Percentiles rank a stretch among this genome's conserved stretches.
Conservation (phyloP, 371 early-diverging fungal species). For the Apophysomyces elegans region DNA sequence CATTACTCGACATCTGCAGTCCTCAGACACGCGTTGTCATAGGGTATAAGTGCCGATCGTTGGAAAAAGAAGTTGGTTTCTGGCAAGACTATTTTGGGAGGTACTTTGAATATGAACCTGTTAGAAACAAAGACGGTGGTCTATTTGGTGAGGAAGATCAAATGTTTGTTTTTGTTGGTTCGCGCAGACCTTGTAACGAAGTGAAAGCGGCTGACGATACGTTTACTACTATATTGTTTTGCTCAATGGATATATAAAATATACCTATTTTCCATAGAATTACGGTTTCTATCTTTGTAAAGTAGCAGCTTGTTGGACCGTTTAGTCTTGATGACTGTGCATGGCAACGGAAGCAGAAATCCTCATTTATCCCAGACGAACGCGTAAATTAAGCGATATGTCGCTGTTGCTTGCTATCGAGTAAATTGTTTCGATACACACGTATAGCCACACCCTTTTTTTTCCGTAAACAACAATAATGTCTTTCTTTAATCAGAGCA, state of each 20-base stretch:
- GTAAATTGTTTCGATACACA: too few species aligned
- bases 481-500: too few species aligned
- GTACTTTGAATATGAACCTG: slow-evolving; percentile 60
- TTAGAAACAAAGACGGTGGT: slow-evolving; percentile 38
- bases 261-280: too few species aligned
- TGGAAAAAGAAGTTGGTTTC: slow-evolving; percentile 63
- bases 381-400: too few species aligned
- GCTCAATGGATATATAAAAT: slow-evolving; percentile 40
- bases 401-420: too few species aligned
- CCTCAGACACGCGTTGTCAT: slow-evolving; percentile 50
- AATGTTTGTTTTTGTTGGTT: slow-evolving; percentile 50
- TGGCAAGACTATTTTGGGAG: slow-evolving; percentile 68
- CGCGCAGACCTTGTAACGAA: slow-evolving; percentile 37
- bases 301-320: too few species aligned
- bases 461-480: too few species aligned
- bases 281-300: too few species aligned
- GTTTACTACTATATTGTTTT: slow-evolving; percentile 56
- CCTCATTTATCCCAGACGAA: too few species aligned
- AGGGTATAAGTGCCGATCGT: slow-evolving; percentile 63
- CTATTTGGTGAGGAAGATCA: slow-evolving; percentile 56
- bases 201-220: slow-evolving; percentile 60
- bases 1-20: slow-evolving; percentile 48
- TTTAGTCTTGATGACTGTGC: too few species aligned
- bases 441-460: too few species aligned
- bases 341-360: too few species aligned